phyloP scores from a whole-genome alignment of 1,284 basidiomycete species.

The Rhizoctonia solani region DNA sequence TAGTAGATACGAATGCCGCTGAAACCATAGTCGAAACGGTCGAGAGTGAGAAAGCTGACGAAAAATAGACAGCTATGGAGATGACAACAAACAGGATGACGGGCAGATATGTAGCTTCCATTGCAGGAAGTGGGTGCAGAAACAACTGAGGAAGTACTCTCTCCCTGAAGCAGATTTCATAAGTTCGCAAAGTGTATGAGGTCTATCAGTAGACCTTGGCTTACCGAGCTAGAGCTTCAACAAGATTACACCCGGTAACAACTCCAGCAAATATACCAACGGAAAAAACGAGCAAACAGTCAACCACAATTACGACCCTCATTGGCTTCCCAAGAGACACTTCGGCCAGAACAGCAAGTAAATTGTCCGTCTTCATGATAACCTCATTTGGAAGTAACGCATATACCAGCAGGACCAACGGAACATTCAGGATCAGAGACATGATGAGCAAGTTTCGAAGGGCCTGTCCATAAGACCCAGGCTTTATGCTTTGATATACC shows the following conservation, averaged over 20 bases:
- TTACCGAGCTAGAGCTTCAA: conserved; percentile 57
- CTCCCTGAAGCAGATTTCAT: conserved; percentile 45
- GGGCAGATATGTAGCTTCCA: conserved; percentile 58
- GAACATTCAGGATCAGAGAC: conserved; percentile 57
- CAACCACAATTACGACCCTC: conserved; percentile 62
- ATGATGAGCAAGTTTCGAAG: conserved; percentile 67
- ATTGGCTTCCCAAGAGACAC: conserved; percentile 65
- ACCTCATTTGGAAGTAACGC: conserved; percentile 59
- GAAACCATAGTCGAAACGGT: conserved; percentile 54
- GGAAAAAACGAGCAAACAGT: conserved; percentile 67
- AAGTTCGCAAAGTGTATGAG: too few species aligned
- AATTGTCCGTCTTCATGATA: conserved; percentile 56
- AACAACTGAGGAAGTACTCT: conserved; percentile 62
- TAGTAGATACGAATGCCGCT: conserved; percentile 46
- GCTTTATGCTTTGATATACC: conserved; percentile 64
- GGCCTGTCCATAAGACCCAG: conserved; percentile 58
- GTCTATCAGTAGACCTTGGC: background rate
- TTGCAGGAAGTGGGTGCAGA: conserved; percentile 54
- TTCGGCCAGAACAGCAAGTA: conserved; percentile 63
- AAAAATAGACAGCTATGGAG: conserved; percentile 60
- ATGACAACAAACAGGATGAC: conserved; percentile 58
- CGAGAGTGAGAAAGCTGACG: conserved; percentile 56
- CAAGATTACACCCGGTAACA: conserved; percentile 60
- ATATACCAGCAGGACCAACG: conserved; percentile 60
- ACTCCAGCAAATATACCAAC: conserved; percentile 69